Conservation (phyloP, 352 stramenopile genomes). For the Pythium diclinum region DNA sequence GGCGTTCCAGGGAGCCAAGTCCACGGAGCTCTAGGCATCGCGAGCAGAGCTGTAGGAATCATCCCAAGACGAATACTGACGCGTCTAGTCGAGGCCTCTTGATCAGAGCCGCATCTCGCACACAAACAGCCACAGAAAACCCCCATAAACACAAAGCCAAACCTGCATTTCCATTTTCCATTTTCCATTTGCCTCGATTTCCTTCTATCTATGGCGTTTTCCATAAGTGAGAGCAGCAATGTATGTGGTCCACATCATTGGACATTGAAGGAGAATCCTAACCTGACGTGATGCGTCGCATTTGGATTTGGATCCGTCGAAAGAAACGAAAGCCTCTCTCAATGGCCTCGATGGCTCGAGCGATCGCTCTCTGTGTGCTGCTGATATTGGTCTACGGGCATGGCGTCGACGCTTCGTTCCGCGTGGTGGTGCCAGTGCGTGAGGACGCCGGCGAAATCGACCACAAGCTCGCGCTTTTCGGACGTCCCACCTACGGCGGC, state of each 20-base stretch:
- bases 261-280: neutral
- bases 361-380: neutral
- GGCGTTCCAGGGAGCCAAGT: conserved; percentile 26
- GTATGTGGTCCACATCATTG: neutral
- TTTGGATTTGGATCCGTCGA: neutral
- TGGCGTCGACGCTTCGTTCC: conserved; percentile 14
- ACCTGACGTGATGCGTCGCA: neutral
- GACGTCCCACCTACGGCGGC: conserved; percentile 18
- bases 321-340: neutral
- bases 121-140: neutral
- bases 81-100: neutral
- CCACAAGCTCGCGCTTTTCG: conserved; percentile 27
- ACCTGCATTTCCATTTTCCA: neutral
- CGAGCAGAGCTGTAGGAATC: too few relatives aligned
- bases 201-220: neutral
- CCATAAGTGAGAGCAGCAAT: neutral
- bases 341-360: neutral
- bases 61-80: too few relatives aligned
- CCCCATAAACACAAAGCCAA: neutral
- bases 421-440: conserved; percentile 14
- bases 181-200: neutral
- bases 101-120: neutral
- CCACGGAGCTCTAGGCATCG: neutral
- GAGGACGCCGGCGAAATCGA: conserved; percentile 12
- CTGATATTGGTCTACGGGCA: neutral